Evolutionary conservation across 164 flowering plant genomes (phyloP), one percentile per base, ranked within the genome.

Genomic region (Liriodendron chinense): DNA sequence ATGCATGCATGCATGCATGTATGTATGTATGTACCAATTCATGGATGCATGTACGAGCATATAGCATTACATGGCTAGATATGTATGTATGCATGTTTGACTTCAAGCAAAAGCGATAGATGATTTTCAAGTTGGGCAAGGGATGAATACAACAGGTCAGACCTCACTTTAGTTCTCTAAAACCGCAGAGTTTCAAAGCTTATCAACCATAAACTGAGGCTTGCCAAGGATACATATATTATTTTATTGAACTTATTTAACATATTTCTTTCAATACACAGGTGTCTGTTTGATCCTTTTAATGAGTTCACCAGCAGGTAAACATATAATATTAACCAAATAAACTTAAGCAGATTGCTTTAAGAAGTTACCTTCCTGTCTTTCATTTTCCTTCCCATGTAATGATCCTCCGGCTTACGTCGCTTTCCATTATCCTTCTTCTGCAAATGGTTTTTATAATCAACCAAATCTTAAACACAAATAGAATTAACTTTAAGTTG

Each of bases 371-470:
- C 98, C 98, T 88, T 94, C 79, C 90, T 77, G 65, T 79, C 82
- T 71, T 81, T 85, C 65, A 79, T 75, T 82, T 88, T 91, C 83
- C 85, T 92, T 63, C 94, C 97, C 12, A 76, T 26, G 75, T 72
- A 77, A 65, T 69, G 79, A 24, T 92, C 94, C 74, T 94, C 96
- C 26, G 82, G 89, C 85, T 94, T 94, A 75, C 98, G 87, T 70
- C 97, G 87, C 76, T 94, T 94, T 78, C 96, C 82, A 75, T 18
- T 75, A 56, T 82, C 81, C 75, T 81, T 76, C 73, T 74, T 82
- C 84, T 82, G 69, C 20, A 28, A 68, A 53, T 34, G 68, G 13
- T 22, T n/a, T 65, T 65, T 65, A 25, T 68, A 34, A 16, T 68
- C 4, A 65, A 65, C 25, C 34, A 67, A 25, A 28, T 13, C 16